Evolutionary conservation across 805 yeast genomes (phyloP).

Genomic region (Candida hungchunana): DNA sequence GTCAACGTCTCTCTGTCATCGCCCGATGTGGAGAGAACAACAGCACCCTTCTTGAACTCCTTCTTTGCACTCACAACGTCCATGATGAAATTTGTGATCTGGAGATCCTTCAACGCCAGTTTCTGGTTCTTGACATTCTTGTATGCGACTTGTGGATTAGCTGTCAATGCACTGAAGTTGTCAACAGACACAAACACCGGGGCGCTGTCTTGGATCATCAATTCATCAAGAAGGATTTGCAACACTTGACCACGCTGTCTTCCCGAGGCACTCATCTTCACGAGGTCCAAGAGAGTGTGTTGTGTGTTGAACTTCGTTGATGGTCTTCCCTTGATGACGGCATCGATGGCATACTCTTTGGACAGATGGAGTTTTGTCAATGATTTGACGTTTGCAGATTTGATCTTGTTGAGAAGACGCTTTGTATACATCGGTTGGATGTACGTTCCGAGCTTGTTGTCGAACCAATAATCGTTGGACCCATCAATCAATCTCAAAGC

Average conservation of each 20-base stretch:
- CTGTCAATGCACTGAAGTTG: slow-evolving; percentile 60
- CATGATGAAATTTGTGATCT: slow-evolving; percentile 55
- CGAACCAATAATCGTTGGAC: slow-evolving; percentile 59
- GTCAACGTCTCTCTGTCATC: slow-evolving; percentile 50
- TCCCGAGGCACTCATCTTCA: slow-evolving; percentile 35
- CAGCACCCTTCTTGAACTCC: slow-evolving; percentile 56
- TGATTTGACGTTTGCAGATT: slow-evolving; percentile 39
- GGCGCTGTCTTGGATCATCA: slow-evolving; percentile 41
- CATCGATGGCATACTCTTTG: slow-evolving; percentile 31
- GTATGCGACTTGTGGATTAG: slow-evolving; percentile 54
- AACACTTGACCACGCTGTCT: slow-evolving; percentile 42
- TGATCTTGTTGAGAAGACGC: slow-evolving; percentile 50
- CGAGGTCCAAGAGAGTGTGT: slow-evolving; percentile 41
- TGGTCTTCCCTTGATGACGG: slow-evolving; percentile 31
- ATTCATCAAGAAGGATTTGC: slow-evolving; percentile 50
- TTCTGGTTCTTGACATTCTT: slow-evolving; percentile 49
- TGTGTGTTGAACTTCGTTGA: slow-evolving; percentile 27
- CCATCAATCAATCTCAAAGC: slow-evolving; percentile 68
- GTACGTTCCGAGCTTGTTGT: slow-evolving; percentile 43
- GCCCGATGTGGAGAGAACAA: slow-evolving; percentile 60
- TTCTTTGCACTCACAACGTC: slow-evolving; percentile 49
- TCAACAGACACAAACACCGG: slow-evolving; percentile 74
- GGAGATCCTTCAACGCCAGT: slow-evolving; percentile 59
- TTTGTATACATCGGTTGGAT: slow-evolving; percentile 79
- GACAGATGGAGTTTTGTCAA: slow-evolving; percentile 34